Evolutionary conservation across 2,329 filamentous ascomycete genomes (phyloP), one percentile per base, ranked within the genome.

Genomic region (Nigrospora sphaerica): DNA sequence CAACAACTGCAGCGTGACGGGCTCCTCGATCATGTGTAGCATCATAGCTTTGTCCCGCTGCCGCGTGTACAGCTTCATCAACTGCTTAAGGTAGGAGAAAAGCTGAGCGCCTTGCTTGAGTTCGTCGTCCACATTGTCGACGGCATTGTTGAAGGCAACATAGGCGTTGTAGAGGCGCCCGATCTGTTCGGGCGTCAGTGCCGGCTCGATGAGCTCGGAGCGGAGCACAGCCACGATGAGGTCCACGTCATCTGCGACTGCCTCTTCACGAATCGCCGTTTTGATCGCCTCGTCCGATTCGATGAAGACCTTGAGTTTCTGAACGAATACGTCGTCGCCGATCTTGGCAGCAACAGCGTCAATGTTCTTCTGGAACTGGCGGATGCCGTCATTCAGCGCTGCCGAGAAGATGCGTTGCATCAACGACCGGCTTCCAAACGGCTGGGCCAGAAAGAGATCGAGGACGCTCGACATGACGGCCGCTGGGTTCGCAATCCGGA

Each of bases 31-130:
- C 58, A 97, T 83, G 51, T 83, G 81, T 46, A 96, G 74, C 92
- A 98, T 97, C 91, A 95, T 96, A 32, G 83, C 75, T 80, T 98
- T 98, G 65, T 98, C 93, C 41, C 92, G 80, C 61, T 95, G 88
- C 42, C 93, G 80, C 12, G 89, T 92, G 65, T 90, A 86, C 32
- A 98, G 75, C 70, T 97, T 97, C 60, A 97, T 74, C 33, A 96
- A 77, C 64, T 96, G 92, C 69, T 98, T 98, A 55, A 98, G 74
- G 58, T 95, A 86, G 1, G 92, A 95, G 64, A 96, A 98, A 42
- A 95, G 80, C 61, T 95, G 84, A 0, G 92, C 93, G 1, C 90
- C 91, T 62, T 92, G 82, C 60, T 87, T 87, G 68, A 96, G 81
- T 62, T 95, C 88, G 49, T 88, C 84, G 55, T 97, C 90, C 17